phyloP scores from a whole-genome alignment of 2,329 filamentous ascomycete genomes.

The Nigrospora oryzae region DNA sequence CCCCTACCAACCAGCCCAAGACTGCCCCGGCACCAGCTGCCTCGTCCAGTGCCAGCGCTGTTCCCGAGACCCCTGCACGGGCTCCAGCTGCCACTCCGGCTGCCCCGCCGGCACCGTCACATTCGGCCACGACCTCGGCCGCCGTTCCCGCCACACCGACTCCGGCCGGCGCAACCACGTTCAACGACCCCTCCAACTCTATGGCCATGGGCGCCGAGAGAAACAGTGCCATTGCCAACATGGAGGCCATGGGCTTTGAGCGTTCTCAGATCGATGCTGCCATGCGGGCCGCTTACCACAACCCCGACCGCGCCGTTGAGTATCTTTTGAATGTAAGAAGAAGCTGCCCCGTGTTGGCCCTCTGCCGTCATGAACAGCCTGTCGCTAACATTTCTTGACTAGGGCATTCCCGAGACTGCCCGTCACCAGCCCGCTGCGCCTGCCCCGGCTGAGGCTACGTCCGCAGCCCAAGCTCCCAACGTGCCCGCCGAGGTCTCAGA shows the following conservation, averaged over 20 bases:
- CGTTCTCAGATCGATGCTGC: constrained; percentile 82
- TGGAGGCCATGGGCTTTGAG: constrained; percentile 97
- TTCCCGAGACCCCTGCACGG: constrained; percentile 54
- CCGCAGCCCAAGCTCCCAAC: constrained; percentile 25
- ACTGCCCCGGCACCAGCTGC: constrained; percentile 42
- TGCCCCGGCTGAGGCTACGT: constrained; percentile 31
- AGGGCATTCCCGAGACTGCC: constrained; percentile 87
- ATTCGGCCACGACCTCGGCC: constrained; percentile 33
- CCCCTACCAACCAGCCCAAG: constrained; percentile 58
- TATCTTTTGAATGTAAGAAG: constrained; percentile 75
- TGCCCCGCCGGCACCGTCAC: constrained; percentile 40
- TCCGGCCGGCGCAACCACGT: constrained; percentile 40
- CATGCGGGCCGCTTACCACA: constrained; percentile 94
- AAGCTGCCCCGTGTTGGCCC: neutral
- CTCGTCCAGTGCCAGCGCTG: constrained; percentile 51
- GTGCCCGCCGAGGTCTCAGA: constrained; percentile 27
- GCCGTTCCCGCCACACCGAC: constrained; percentile 45
- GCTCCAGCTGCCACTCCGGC: constrained; percentile 41
- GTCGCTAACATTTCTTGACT: neutral
- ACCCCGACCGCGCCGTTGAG: constrained; percentile 94
- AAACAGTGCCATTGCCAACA: constrained; percentile 74
- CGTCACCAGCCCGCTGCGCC: constrained; percentile 53
- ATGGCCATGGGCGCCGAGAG: constrained; percentile 79
- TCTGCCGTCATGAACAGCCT: neutral
- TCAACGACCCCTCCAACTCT: constrained; percentile 64